Evolutionary conservation across 2,329 filamentous ascomycete genomes (phyloP), one percentile per base, ranked within the genome.

Genomic region (Colletotrichum tamarilloi): DNA sequence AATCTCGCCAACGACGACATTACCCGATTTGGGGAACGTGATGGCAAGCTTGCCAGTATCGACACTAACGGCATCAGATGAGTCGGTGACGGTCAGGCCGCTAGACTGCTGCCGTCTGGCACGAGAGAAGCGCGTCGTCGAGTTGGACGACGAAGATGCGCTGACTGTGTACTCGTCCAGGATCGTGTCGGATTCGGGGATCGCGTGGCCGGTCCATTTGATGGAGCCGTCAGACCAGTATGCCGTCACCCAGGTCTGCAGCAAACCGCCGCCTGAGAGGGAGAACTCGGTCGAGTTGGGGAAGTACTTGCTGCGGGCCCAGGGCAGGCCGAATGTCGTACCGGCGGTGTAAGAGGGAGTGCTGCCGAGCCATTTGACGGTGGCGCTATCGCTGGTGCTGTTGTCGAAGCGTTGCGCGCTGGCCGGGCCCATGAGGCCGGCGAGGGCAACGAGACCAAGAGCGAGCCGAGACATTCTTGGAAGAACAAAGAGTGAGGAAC

Each of bases 221-320:
- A 91, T 83, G 0, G 89, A 90, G 30, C 87, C 88, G 79, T 92
- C 90, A 1, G 86, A 84, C 90, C 89, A 92, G 77, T 88, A 89
- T 0, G 86, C 88, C 1, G 87, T 91, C 3, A 85, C 81, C 89
- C 89, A 91, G 0, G 89, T 88, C 73, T 91, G 85, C 7, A 70
- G 77, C 24, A 38, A 77, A 0, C 76, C 76, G 5, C 77, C 78
- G 24, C 75, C 74, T 0, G 76, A 75, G 28, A 82, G 78, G 8
- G 78, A 78, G 73, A 86, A 85, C 6, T 76, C 76, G 19, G 83
- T 85, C n/a, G 78, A 75, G 14, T 84, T 79, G 3, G 81, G 77
- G 8, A 73, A 78, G 73, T 83, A 80, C 58, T 83, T 83, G 4
- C 84, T 84, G 24, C 81, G 78, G 1, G 84, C 81, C 85, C 83